Evolutionary conservation across 1,139 yeast species (phyloP), one percentile per base, ranked within the genome.

Genomic region (Taphrina confusa): DNA sequence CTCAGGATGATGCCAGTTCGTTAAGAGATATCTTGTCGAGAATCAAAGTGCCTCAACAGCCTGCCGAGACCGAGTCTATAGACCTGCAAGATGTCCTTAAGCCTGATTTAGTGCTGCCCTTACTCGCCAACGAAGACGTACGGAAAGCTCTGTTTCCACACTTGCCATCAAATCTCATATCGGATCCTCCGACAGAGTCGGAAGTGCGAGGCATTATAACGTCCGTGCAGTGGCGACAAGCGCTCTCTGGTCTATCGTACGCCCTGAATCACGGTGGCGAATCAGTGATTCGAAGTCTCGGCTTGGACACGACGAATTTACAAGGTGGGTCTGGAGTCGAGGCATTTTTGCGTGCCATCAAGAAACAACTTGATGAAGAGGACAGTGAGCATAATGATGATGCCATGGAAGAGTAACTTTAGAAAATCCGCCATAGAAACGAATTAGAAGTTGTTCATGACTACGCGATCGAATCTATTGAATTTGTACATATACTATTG

Each of bases 111-210:
- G 18, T 50, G 4, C n/a, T 30, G n/a, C 56, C 56, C 16, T 23
- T 50, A 14, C 56, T 50, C 14, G 34, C 56, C 8, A 20, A 50
- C 22, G 46, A 16, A 14, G 46, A 50, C 14, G 30, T 28, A 25
- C 16, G 56, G 18, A 23, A 25, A n/a, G n/a, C 34, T 6, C 46
- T 50, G 3, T 50, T 50, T 18, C 45, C 45, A 14, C 56, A 50
- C 25, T 37, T 50, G 31, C 56, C 56, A 20, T 25, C 36, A 11
- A 28, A 18, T 11, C 56, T 25, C 6, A n/a, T 36, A n/a, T 37
- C 45, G 23, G 46, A 50, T 50, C 56, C 56, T 9, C 46, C 56
- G 12, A 39, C 56, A 14, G 46, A 50, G 25, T 37, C 56, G 18
- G 56, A 37, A 16, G 56, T 50, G 16, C 14, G 37, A n/a, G 44